Evolutionary conservation across 495 filamentous ascomycete species (phyloP).

Genomic region (Aspergillus carlsbadensis): DNA sequence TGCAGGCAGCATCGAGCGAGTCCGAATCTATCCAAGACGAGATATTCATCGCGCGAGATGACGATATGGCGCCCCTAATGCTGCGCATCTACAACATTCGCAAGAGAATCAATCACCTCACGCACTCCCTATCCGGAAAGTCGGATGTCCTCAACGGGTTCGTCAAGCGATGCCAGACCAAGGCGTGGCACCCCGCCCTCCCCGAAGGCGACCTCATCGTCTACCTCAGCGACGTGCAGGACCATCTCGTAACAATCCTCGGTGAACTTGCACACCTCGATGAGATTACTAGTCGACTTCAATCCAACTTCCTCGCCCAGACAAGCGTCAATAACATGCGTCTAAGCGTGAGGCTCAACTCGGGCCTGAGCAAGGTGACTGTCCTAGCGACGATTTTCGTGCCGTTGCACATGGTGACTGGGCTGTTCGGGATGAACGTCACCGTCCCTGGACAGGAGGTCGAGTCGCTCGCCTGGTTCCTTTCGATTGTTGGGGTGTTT

Average conservation of each 20-base stretch:
- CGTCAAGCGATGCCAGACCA: constrained; percentile 84
- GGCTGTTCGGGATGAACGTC: constrained; percentile 97
- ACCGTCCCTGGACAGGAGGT: constrained; percentile 64
- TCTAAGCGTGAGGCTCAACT: constrained; percentile 70
- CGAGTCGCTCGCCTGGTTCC: constrained; percentile 65
- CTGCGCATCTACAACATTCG: constrained; percentile 80
- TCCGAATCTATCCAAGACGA: constrained; percentile 90
- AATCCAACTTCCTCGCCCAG: constrained; percentile 91
- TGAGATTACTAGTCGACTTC: constrained; percentile 84
- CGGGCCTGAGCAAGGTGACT: constrained; percentile 84
- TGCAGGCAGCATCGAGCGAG: constrained; percentile 71
- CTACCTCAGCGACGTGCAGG: constrained; percentile 92
- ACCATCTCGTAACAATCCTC: constrained; percentile 97
- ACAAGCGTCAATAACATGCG: constrained; percentile 80
- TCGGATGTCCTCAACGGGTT: constrained; percentile 96
- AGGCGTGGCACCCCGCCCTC: constrained; percentile 77
- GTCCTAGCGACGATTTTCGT: constrained; percentile 90
- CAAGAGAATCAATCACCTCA: constrained; percentile 86
- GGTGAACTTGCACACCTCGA: constrained; percentile 86
- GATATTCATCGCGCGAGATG: constrained; percentile 79
- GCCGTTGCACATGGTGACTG: constrained; percentile 85
- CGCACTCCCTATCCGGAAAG: constrained; percentile 85
- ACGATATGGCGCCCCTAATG: constrained; percentile 77
- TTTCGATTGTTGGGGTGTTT: constrained; percentile 69
- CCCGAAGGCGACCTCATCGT: constrained; percentile 86